phyloP scores from a whole-genome alignment of 1,139 yeast species.

The Nakaseomyces bracarensis region DNA sequence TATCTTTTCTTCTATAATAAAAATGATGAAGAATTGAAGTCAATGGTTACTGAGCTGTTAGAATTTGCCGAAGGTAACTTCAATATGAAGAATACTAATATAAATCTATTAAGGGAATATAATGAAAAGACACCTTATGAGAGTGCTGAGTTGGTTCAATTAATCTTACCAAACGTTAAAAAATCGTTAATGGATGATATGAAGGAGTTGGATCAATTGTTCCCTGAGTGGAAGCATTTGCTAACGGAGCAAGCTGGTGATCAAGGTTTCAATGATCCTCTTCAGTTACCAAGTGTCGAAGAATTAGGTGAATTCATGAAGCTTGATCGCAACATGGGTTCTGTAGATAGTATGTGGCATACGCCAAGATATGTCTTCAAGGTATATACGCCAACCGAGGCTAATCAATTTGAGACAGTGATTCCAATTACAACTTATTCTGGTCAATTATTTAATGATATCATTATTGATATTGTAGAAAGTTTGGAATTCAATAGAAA shows the following conservation, averaged over 20 bases:
- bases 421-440: conserved; percentile 56
- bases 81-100: conserved; percentile 17
- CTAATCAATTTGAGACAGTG: conserved; percentile 54
- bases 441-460: conserved; percentile 63
- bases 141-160: conserved; percentile 43
- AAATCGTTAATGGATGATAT: conserved; percentile 32
- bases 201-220: conserved; percentile 33
- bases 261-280: conserved; percentile 30
- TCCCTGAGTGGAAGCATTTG: conserved; percentile 27
- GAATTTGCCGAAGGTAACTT: conserved; percentile 36
- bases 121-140: conserved; percentile 43
- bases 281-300: conserved; percentile 37
- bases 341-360: conserved; percentile 44
- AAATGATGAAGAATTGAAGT: conserved; percentile 32
- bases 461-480: conserved; percentile 64
- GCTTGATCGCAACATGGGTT: conserved; percentile 34
- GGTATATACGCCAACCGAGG: conserved; percentile 45
- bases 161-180: conserved; percentile 50
- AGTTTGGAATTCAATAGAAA: conserved; percentile 82
- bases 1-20: conserved; percentile 48
- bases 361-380: conserved; percentile 58
- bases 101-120: conserved; percentile 23
- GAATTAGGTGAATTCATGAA: conserved; percentile 31
- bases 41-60: conserved; percentile 39
- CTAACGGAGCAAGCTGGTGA: conserved; percentile 24